Evolutionary conservation across 169 alveolate genomes (phyloP).

Genomic region (Plasmodium cynomolgi): DNA sequence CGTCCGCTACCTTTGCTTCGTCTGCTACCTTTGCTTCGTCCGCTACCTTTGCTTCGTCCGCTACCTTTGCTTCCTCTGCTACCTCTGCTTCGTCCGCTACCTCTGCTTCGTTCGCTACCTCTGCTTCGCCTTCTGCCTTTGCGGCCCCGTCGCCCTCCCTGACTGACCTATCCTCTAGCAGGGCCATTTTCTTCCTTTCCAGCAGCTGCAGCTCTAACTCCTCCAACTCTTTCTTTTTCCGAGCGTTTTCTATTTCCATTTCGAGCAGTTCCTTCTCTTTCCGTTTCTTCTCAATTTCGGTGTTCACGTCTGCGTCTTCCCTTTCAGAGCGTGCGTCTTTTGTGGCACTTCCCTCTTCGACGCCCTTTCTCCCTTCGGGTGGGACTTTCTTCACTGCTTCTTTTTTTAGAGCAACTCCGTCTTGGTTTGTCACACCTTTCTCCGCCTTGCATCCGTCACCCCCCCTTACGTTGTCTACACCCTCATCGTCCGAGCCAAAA

Average conservation of each 20-base stretch:
- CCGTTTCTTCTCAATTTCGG: slow-evolving; percentile 29
- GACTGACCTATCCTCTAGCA: neutral
- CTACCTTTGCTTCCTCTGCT: neutral
- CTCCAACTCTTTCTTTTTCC: slow-evolving; percentile 44
- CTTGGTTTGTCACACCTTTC: neutral
- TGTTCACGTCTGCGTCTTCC: neutral
- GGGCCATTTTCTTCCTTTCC: slow-evolving; percentile 16
- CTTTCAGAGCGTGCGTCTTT: neutral
- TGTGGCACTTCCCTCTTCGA: neutral
- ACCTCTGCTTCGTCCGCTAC: neutral
- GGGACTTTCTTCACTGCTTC: neutral
- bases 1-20: neutral
- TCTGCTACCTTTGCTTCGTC: neutral
- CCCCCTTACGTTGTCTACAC: neutral
- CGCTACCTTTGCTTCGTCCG: neutral
- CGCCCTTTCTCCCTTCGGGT: neutral
- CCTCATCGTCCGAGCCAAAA: neutral
- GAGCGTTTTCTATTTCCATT: slow-evolving; percentile 47
- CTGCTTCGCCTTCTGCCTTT: neutral
- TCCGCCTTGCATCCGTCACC: neutral
- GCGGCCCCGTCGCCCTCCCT: neutral
- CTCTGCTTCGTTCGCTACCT: neutral
- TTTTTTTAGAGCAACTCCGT: neutral
- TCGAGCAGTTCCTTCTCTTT: slow-evolving; percentile 60
- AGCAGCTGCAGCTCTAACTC: slow-evolving; percentile 60